Base-by-base conservation (phyloP, 805 yeast species). In the Candida nemodendra region DNA sequence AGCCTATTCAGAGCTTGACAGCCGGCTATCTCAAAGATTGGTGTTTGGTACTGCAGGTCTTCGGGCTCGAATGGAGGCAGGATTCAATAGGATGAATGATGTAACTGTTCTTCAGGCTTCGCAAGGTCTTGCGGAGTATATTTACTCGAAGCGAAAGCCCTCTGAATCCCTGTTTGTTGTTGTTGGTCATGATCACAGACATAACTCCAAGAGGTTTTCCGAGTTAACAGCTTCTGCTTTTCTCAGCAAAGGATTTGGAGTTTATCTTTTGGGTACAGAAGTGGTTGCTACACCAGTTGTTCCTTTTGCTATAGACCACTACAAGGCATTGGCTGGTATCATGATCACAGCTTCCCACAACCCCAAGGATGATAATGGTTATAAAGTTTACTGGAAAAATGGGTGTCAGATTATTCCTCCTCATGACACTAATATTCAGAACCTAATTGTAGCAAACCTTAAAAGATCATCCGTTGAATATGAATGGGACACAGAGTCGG, bases 381-480 rank as follows among this genome's bases (percentile, higher is more conserved):
- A 87, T 64, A 91, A 91, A 56, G 98, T 91, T 1, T 91, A 93
- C 65, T 88, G 93, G 78, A 67, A 72, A 8, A 91, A 91, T 57
- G 98, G 96, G 4, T 91, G 97, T 60, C 98, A 93, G 60, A 93
- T 91, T 46, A 87, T 91, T 31, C 90, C 96, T 2, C 98, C 99
- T 0, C 88, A 82, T 54, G 98, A 93, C 54, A 51, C 53, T 2
- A 79, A 72, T 1, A 91, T 91, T 45, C 89, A 96, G 16, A 43
- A 58, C 2, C 54, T 69, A 2, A 91, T 91, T 28, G 67, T 74
- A 18, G 52, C 64, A 11, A 85, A 86, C 52, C 62, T 86, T 43
- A 59, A 47, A 3, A 91, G 95, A 0, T 73, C 84, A 74, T 57
- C 57, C 29, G 44, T 67, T 29, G 79, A 77, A 51, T 53, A 2